phyloP scores from a whole-genome alignment of 73 alveolate species.

The Tetrahymena thermophila region DNA sequence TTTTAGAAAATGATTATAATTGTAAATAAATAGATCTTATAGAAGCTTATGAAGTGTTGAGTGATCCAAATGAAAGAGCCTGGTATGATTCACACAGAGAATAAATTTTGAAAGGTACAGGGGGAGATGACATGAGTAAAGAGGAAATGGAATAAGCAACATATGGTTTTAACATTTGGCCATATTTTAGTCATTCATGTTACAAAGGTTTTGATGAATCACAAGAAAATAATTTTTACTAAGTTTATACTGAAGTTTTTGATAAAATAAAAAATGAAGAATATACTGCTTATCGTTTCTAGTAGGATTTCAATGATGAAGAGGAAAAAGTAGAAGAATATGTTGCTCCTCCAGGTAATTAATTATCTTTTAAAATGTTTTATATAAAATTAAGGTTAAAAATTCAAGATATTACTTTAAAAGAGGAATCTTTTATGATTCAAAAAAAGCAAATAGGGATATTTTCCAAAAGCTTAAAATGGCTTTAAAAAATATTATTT shows the following conservation, averaged over 20 bases:
- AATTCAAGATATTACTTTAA: no score
- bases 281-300: constrained; percentile 32
- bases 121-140: constrained; percentile 42
- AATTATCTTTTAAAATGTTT: neutral
- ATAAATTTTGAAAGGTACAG: constrained; percentile 70
- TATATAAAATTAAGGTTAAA: no score
- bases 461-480: no score
- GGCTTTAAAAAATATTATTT: no score
- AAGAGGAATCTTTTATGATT: no score
- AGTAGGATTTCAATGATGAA: constrained; percentile 44
- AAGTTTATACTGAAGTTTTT: constrained; percentile 66
- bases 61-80: constrained; percentile 90
- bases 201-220: constrained; percentile 62
- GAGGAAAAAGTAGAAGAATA: constrained; percentile 52
- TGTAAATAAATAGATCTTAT: constrained; percentile 66
- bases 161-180: constrained; percentile 60
- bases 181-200: constrained; percentile 52
- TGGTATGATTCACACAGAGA: constrained; percentile 92
- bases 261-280: constrained; percentile 69
- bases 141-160: constrained; percentile 59
- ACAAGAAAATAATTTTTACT: constrained; percentile 54
- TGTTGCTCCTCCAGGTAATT: constrained; percentile 63
- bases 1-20: neutral
- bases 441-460: no score
- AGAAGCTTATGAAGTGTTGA: constrained; percentile 89